A percentile compares a stretch with the other conserved stretches of the same genome.
Evolutionary conservation across 495 filamentous ascomycete species (phyloP).

Genomic region (Parachaetomium inaequale): DNA sequence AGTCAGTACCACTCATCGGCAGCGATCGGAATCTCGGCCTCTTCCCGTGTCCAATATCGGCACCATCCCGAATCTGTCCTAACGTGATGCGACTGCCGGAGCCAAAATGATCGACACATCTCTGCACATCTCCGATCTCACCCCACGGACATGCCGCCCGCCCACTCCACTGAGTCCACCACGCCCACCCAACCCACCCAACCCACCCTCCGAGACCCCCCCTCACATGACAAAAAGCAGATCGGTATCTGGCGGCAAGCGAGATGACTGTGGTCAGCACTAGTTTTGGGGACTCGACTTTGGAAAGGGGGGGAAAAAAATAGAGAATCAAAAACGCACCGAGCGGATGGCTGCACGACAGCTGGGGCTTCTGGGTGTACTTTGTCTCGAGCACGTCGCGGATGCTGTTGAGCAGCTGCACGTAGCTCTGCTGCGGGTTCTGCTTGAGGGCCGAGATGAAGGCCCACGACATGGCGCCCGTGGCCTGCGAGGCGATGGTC

Average conservation of each 20-base stretch:
- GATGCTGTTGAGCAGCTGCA: conserved; percentile 89
- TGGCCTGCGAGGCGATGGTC: conserved; percentile 71
- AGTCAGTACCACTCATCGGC: background rate
- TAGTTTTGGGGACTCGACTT: background rate
- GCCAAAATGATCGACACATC: background rate
- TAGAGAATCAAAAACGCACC: conserved; percentile 53
- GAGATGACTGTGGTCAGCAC: conserved; percentile 4
- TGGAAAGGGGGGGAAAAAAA: conserved; percentile 17
- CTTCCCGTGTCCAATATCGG: too few species aligned
- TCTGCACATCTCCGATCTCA: background rate
- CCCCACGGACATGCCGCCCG: too few species aligned
- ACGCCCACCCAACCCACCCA: background rate
- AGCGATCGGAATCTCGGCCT: background rate
- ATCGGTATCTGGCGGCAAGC: conserved; percentile 35
- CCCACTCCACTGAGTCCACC: too few species aligned
- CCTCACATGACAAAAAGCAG: conserved; percentile 48
- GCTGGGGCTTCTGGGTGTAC: conserved; percentile 93
- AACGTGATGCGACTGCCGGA: too few species aligned
- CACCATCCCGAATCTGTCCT: background rate
- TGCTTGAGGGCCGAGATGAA: conserved; percentile 88
- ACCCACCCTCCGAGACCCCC: background rate
- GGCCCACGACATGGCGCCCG: conserved; percentile 95
- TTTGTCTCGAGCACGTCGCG: conserved; percentile 81
- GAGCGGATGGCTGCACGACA: conserved; percentile 93
- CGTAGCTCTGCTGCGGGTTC: conserved; percentile 94